These are phyloP conservation scores for Ceratobasidium theobromae DNA, from an alignment of 1,284 basidiomycete species.

Conservation along the genomic window DNA sequence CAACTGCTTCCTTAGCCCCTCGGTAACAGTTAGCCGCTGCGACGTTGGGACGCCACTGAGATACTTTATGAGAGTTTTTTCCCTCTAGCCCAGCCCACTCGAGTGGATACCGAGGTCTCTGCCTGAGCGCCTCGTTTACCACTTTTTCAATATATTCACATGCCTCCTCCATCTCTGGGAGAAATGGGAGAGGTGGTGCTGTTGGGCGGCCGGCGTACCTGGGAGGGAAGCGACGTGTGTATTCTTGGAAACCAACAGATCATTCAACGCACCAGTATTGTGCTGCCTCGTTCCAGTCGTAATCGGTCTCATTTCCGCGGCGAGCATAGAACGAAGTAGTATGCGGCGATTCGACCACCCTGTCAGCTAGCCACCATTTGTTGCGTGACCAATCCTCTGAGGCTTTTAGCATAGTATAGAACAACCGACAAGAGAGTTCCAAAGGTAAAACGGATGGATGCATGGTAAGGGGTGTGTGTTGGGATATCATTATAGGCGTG, in stretches of 20 bases:
- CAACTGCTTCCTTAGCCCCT: constrained; percentile 81
- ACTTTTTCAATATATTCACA: constrained; percentile 72
- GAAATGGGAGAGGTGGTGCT: constrained; percentile 61
- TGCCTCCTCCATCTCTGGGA: constrained; percentile 73
- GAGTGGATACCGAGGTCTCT: constrained; percentile 61
- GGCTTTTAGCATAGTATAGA: constrained; percentile 65
- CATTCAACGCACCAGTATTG: constrained; percentile 58
- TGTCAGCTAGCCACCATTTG: constrained; percentile 83
- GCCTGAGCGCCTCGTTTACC: constrained; percentile 73
- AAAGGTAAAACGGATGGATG: constrained; percentile 67
- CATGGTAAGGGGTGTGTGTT: constrained; percentile 75
- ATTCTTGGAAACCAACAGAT: not conserved
- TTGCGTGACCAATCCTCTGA: constrained; percentile 68
- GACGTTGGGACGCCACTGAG: constrained; percentile 82
- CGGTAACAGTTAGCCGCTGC: constrained; percentile 89
- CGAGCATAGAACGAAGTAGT: constrained; percentile 76
- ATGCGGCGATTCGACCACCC: constrained; percentile 80
- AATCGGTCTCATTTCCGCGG: constrained; percentile 42
- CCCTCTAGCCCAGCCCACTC: constrained; percentile 65
- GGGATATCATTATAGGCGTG: constrained; percentile 60
- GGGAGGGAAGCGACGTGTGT: constrained; percentile 22
- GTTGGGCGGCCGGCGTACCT: constrained; percentile 79
- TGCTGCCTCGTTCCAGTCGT: constrained; percentile 62
- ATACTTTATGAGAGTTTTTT: constrained; percentile 36
- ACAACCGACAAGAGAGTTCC: constrained; percentile 68